Evolutionary conservation across 2,329 filamentous ascomycete genomes (phyloP), one percentile per base, ranked within the genome.

Genomic region (Chaetoscypha palmicola): DNA sequence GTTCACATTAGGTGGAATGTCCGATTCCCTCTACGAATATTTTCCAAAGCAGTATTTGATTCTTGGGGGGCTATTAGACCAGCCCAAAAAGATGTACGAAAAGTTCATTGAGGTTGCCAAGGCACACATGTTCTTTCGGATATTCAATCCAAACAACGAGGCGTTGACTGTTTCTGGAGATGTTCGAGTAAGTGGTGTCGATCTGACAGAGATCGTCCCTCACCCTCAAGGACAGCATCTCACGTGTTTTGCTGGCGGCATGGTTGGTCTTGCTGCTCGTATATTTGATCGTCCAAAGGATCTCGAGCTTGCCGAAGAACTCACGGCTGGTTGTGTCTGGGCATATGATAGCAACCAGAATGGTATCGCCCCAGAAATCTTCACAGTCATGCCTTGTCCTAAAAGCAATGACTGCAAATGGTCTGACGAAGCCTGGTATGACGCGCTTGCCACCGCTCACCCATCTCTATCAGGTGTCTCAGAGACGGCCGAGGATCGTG

Each of bases 221-320:
- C 46, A 50, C 61, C 52, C 57, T 34, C 66, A 49, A 30, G 66
- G 70, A 9, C 76, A 86, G 52, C 84, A 88, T 62, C 68, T 89
- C 1, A 76, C 75, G 1, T 89, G 84, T 62, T 89, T 86, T 58
- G 68, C 76, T 2, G 83, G 83, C 5, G 84, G 82, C 8, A 80
- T 83, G 68, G 80, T 85, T 35, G 83, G 70, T 1, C 71, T 89
- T 26, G 80, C 76, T 1, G 78, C 82, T 1, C 76, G 73, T 47
- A 66, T 87, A 20, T 76, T 85, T 50, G 56, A 68, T 35, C 68
- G 66, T 1, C 66, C 68, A 0, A 67, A 73, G 3, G 75, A 83
- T 30, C 60, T 83, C 5, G 65, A 71, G 2, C 66, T 75, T 14
- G 80, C 76, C 1, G 67, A 68, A 44, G 73, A 74, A 53, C 65